Evolutionary conservation across 2,329 filamentous ascomycete species (phyloP).

Genomic region (Arthrocladium fulminans): DNA sequence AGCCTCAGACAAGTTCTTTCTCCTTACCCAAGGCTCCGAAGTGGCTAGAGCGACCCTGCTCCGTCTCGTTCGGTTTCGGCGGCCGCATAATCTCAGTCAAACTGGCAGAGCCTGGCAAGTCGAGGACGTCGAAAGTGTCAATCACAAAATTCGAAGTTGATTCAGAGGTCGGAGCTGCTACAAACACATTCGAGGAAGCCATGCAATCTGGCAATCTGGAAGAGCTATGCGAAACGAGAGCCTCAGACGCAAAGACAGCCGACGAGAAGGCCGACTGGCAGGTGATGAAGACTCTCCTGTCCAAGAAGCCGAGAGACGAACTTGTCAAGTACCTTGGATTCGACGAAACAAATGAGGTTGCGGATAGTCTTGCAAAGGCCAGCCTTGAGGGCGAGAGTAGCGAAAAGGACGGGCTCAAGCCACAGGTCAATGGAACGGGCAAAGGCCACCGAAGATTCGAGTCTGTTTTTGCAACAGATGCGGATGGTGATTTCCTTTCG

Average conservation of each 20-base stretch:
- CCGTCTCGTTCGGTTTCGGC: constrained; percentile 89
- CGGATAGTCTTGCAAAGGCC: constrained; percentile 29
- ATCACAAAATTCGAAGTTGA: constrained; percentile 88
- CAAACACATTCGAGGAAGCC: constrained; percentile 76
- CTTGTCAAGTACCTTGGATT: constrained; percentile 90
- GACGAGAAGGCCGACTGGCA: constrained; percentile 96
- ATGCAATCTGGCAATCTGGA: constrained; percentile 68
- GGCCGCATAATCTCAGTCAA: constrained; percentile 78
- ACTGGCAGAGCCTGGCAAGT: constrained; percentile 52
- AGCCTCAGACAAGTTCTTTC: constrained; percentile 85
- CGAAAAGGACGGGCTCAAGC: constrained; percentile 32
- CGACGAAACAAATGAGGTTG: constrained; percentile 49
- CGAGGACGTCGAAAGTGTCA: constrained; percentile 61
- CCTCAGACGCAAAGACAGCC: constrained; percentile 65
- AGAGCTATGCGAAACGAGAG: constrained; percentile 70
- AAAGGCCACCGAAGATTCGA: constrained; percentile 58
- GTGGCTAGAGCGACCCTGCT: constrained; percentile 78
- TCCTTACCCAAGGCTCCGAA: constrained; percentile 75
- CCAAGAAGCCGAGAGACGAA: constrained; percentile 73
- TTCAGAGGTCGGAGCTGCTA: constrained; percentile 70
- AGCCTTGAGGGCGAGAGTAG: constrained; percentile 25
- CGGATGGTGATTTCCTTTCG: constrained; percentile 74
- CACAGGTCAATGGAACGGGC: constrained; percentile 38
- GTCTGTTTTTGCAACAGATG: constrained; percentile 68
- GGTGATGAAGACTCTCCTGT: constrained; percentile 80